These are phyloP conservation scores for Colletotrichum orbiculare DNA, from an alignment of 2,329 filamentous ascomycete genomes.

Conservation along the genomic window DNA sequence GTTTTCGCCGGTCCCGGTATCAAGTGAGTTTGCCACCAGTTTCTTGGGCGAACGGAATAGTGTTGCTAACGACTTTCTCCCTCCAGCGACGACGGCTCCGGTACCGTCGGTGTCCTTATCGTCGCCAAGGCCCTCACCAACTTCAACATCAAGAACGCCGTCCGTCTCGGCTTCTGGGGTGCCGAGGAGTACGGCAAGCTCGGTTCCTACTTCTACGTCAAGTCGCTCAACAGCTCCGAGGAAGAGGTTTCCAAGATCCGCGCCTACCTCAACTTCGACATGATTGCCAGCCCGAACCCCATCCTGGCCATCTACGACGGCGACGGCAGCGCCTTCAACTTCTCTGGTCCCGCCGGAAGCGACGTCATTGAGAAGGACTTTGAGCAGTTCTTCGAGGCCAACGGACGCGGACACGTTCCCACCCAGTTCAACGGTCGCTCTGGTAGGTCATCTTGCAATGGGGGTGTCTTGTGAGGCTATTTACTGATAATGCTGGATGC, in stretches of 20 bases:
- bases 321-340: constrained; percentile 70
- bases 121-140: constrained; percentile 55
- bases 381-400: constrained; percentile 61
- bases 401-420: constrained; percentile 63
- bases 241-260: constrained; percentile 61
- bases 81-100: constrained; percentile 67
- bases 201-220: constrained; percentile 62
- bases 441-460: neutral
- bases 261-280: constrained; percentile 68
- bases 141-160: constrained; percentile 58
- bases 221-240: constrained; percentile 51
- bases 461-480: too few relatives aligned
- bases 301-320: constrained; percentile 68
- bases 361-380: constrained; percentile 70
- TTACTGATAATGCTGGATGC: neutral
- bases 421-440: constrained; percentile 74
- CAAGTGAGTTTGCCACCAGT: constrained; percentile 52
- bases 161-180: constrained; percentile 64
- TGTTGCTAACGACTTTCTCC: neutral
- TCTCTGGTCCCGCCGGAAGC: constrained; percentile 63
- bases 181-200: constrained; percentile 62
- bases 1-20: constrained; percentile 66
- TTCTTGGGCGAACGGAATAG: too few relatives aligned
- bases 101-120: constrained; percentile 59
- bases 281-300: constrained; percentile 64